Evolutionary conservation across 208 protist genomes (phyloP).

Genomic region (Leishmania arabica): DNA sequence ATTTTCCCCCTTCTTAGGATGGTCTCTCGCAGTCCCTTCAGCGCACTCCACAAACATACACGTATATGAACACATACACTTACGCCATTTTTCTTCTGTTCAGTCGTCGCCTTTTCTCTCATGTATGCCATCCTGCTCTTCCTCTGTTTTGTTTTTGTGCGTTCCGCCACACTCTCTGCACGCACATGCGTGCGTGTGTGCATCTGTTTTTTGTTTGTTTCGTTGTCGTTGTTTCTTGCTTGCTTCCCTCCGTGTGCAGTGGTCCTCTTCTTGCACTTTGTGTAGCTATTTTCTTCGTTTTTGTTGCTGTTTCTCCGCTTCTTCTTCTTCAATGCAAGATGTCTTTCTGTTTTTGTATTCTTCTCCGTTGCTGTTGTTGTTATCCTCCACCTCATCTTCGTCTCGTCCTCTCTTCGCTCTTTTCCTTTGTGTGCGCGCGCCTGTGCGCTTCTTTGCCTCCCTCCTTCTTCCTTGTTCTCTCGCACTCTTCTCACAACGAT

Average conservation of each 20-base stretch:
- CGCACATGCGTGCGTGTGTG: not conserved
- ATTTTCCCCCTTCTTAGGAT: too few relatives aligned
- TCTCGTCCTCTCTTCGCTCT: not conserved
- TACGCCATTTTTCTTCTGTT: not conserved
- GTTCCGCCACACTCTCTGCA: too few relatives aligned
- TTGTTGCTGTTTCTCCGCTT: not conserved
- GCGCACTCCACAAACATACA: too few relatives aligned
- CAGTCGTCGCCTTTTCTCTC: not conserved
- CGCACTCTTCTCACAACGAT: not conserved
- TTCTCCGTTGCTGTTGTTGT: not conserved
- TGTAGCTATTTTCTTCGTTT: not conserved
- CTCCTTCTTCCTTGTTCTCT: not conserved
- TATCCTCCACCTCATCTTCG: not conserved
- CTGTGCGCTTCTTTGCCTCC: not conserved
- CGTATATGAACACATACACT: too few relatives aligned
- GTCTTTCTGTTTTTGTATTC: not conserved
- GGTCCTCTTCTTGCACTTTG: not conserved
- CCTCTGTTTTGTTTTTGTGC: too few relatives aligned
- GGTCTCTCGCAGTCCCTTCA: too few relatives aligned
- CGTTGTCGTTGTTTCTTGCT: not conserved
- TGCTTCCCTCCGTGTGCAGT: not conserved
- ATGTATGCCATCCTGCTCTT: too few relatives aligned
- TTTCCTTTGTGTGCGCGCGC: not conserved
- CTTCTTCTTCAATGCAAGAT: not conserved
- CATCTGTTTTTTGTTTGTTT: not conserved